phyloP scores from a whole-genome alignment of 371 early-diverging fungal genomes.

The Haplosporangium sp. region DNA sequence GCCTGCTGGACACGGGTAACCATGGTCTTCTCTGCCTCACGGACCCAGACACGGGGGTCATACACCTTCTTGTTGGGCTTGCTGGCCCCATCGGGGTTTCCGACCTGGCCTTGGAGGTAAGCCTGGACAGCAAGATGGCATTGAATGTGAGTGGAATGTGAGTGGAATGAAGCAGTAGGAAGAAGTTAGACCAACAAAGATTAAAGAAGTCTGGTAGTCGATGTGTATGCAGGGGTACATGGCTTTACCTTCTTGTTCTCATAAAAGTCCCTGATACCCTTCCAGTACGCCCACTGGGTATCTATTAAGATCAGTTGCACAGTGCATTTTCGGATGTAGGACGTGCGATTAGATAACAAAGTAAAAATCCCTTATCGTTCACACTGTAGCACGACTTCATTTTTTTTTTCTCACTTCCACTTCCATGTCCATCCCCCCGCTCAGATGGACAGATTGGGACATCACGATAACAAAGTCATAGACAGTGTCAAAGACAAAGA shows the following conservation, averaged over 20 bases:
- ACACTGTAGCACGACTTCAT: no score
- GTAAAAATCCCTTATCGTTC: slow-evolving; percentile 4
- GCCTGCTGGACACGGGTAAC: slow-evolving; percentile 81
- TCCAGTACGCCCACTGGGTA: slow-evolving; percentile 62
- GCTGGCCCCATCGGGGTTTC: slow-evolving; percentile 90
- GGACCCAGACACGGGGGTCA: slow-evolving; percentile 91
- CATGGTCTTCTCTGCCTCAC: slow-evolving; percentile 90
- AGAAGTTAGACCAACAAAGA: not conserved
- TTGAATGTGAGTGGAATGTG: not conserved
- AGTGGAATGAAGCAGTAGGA: not conserved
- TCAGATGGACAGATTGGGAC: not conserved
- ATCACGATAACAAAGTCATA: not conserved
- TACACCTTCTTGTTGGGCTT: slow-evolving; percentile 97
- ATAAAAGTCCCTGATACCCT: slow-evolving; percentile 56
- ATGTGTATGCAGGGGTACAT: not conserved
- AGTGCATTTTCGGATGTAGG: not conserved
- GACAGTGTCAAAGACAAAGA: not conserved
- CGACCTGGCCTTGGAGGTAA: slow-evolving; percentile 89
- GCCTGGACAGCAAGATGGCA: slow-evolving; percentile 29
- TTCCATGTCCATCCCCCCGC: not conserved
- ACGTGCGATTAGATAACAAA: not conserved
- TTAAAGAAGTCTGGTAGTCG: not conserved
- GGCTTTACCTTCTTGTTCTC: slow-evolving; percentile 52
- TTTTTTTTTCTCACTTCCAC: not conserved
- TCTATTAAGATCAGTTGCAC: slow-evolving; percentile 15